Evolutionary conservation across 257 asterid species (phyloP).

Genomic region (Fraxinus excelsior): DNA sequence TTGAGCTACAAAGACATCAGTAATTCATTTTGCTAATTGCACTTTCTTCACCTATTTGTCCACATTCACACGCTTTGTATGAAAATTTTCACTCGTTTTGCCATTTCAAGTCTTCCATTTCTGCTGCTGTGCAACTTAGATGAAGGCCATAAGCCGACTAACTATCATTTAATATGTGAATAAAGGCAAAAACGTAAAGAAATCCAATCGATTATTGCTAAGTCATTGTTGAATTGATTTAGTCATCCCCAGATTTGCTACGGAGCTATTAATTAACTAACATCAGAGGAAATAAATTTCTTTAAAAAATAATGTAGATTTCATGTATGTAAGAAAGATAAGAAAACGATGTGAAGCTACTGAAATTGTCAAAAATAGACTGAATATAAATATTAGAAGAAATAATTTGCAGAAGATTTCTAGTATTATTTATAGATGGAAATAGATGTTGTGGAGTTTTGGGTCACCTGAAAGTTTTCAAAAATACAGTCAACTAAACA

Average conservation of each 20-base stretch:
- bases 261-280: background rate
- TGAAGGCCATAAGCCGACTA: background rate
- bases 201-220: background rate
- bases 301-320: too few relatives aligned
- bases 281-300: too few relatives aligned
- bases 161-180: background rate
- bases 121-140: background rate
- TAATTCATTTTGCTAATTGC: background rate
- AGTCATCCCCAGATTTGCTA: background rate
- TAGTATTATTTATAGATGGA: background rate
- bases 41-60: too few relatives aligned
- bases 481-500: background rate
- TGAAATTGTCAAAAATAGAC: background rate
- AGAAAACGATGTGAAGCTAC: background rate
- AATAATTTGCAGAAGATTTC: background rate
- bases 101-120: too few relatives aligned
- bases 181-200: too few relatives aligned
- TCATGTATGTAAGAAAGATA: background rate
- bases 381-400: background rate
- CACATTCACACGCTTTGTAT: too few relatives aligned
- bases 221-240: background rate
- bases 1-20: background rate
- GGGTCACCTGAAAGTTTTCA: background rate
- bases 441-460: background rate
- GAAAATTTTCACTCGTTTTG: too few relatives aligned